phyloP scores from a whole-genome alignment of 208 protist genomes.

The Porcisia deanei region DNA sequence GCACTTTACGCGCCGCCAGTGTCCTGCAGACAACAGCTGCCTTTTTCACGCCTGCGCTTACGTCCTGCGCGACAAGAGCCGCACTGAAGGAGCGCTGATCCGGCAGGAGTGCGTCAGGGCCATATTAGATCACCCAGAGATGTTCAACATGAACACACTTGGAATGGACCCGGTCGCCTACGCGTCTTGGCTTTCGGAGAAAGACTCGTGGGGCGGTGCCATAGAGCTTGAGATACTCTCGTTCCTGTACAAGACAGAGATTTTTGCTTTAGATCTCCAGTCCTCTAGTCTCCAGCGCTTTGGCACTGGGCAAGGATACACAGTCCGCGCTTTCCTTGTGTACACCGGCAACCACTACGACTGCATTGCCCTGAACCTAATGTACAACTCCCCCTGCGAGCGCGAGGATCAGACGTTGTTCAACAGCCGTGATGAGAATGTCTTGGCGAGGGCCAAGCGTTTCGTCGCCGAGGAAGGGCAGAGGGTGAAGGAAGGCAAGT shows the following conservation, averaged over 20 bases:
- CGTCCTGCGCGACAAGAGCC: constrained; percentile 85
- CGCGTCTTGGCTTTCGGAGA: constrained; percentile 66
- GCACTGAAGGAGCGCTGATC: constrained; percentile 65
- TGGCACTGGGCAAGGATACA: constrained; percentile 85
- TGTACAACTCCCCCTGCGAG: constrained; percentile 68
- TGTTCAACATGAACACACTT: constrained; percentile 75
- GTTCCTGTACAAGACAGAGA: constrained; percentile 85
- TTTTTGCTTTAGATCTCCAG: constrained; percentile 88
- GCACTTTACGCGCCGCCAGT: constrained; percentile 86
- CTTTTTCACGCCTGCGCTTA: constrained; percentile 95
- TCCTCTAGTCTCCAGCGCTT: constrained; percentile 76
- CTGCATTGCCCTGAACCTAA: constrained; percentile 86
- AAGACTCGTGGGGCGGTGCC: constrained; percentile 90
- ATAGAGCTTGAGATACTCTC: constrained; percentile 93
- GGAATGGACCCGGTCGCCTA: constrained; percentile 73
- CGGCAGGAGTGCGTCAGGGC: constrained; percentile 77
- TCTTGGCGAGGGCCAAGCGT: constrained; percentile 66
- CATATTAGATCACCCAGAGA: constrained; percentile 72
- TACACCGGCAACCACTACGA: constrained; percentile 96
- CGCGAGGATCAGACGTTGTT: constrained; percentile 89
- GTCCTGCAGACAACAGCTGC: constrained; percentile 95
- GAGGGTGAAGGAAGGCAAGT: constrained; percentile 35
- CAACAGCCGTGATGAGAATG: constrained; percentile 69
- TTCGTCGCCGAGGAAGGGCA: constrained; percentile 83
- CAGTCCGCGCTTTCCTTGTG: constrained; percentile 82